Percentiles rank a stretch among this genome's conserved stretches.
Evolutionary conservation across 768 basidiomycete genomes (phyloP).

Genomic region (Imleria badia): DNA sequence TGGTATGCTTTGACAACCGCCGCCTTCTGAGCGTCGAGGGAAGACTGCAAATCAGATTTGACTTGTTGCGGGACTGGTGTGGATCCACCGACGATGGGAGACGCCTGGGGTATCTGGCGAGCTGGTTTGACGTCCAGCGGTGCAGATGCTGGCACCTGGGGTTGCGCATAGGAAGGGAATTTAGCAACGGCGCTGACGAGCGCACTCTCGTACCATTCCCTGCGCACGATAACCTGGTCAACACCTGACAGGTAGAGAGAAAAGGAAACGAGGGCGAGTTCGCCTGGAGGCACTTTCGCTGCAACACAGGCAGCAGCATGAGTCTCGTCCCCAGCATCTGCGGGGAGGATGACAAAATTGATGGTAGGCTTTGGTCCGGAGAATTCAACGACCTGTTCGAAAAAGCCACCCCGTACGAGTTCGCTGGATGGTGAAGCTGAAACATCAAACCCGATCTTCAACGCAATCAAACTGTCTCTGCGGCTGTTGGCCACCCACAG

Average conservation of each 20-base stretch:
- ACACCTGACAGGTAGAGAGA: slow-evolving; percentile 87
- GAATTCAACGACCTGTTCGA: slow-evolving; percentile 85
- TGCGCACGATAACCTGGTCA: slow-evolving; percentile 82
- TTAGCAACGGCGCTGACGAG: slow-evolving; percentile 55
- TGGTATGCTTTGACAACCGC: too few relatives aligned
- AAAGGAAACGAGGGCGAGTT: slow-evolving; percentile 81
- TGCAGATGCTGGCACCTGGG: slow-evolving; percentile 28
- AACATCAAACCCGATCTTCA: slow-evolving; percentile 68
- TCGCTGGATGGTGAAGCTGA: slow-evolving; percentile 58
- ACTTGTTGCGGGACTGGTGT: slow-evolving; percentile 15
- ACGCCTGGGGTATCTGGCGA: slow-evolving; percentile 31
- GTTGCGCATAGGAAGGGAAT: slow-evolving; percentile 49
- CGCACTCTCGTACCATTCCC: slow-evolving; percentile 82
- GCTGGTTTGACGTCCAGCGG: slow-evolving; percentile 23
- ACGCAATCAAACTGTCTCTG: slow-evolving; percentile 79
- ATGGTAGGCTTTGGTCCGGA: slow-evolving; percentile 81
- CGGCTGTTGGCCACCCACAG: slow-evolving; percentile 87
- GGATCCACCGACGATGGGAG: slow-evolving; percentile 25
- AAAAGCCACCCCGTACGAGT: slow-evolving; percentile 60
- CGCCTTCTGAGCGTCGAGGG: too few relatives aligned
- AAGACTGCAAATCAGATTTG: too few relatives aligned
- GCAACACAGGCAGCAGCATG: slow-evolving; percentile 83
- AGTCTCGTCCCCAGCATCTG: slow-evolving; percentile 80
- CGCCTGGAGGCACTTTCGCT: slow-evolving; percentile 72
- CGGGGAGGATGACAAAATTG: slow-evolving; percentile 85